Evolutionary conservation across 225 moss, liverwort and hornwort genomes (phyloP).

Genomic region (Sphagnum tenellum): DNA sequence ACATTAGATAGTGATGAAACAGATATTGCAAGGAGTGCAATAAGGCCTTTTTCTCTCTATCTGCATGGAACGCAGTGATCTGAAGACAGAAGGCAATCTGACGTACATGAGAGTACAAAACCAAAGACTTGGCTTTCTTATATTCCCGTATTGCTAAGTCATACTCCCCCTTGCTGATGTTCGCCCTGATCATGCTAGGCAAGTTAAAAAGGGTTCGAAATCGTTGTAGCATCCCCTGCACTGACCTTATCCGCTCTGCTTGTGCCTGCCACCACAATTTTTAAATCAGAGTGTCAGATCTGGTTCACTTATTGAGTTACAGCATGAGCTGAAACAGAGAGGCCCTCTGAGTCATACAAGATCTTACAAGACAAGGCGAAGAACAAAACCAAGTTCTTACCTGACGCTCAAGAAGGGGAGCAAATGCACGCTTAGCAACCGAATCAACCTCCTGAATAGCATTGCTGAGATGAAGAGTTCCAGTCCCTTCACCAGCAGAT

Average conservation of each 20-base stretch:
- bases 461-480: conserved; percentile 75
- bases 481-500: conserved; percentile 76
- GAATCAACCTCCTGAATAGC: conserved; percentile 75
- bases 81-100: background rate
- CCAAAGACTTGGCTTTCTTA: conserved; percentile 94
- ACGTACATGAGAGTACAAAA: conserved; percentile 80
- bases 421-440: conserved; percentile 91
- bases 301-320: too few species aligned
- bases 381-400: conserved; percentile 8
- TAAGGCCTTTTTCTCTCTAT: too few species aligned
- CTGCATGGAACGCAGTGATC: too few species aligned
- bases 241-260: conserved; percentile 94
- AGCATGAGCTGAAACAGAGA: too few species aligned
- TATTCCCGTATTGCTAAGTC: conserved; percentile 95
- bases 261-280: conserved; percentile 51
- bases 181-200: conserved; percentile 88
- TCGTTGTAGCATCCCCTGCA: conserved; percentile 98
- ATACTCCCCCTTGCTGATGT: conserved; percentile 89
- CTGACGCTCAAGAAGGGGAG: conserved; percentile 90
- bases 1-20: too few species aligned
- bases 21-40: too few species aligned
- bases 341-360: too few species aligned
- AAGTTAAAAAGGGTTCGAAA: conserved; percentile 93
- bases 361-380: background rate
- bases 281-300: too few species aligned